Evolutionary conservation across 106 monocot genomes (phyloP).

Genomic region (Alisma plantagoaquatica): DNA sequence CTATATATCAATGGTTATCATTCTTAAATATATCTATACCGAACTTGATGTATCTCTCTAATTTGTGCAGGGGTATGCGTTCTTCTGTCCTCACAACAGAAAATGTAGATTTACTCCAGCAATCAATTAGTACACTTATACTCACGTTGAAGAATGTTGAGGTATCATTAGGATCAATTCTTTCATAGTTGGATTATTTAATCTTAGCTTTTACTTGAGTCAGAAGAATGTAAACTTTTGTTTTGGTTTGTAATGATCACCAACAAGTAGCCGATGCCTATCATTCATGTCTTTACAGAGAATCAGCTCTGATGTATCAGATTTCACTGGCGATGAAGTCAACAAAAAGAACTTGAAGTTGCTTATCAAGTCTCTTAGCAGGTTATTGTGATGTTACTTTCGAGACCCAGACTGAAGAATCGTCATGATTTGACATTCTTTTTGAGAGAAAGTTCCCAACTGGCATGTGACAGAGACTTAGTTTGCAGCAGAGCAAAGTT

Average conservation of each 20-base stretch:
- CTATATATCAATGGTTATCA: too few relatives aligned
- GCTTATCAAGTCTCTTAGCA: conserved; percentile 92
- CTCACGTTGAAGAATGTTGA: conserved; percentile 86
- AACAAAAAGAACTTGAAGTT: conserved; percentile 71
- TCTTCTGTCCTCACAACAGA: conserved; percentile 57
- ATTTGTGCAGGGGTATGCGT: conserved; percentile 37
- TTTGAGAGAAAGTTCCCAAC: too few relatives aligned
- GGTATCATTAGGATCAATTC: too few relatives aligned
- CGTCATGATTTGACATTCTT: too few relatives aligned
- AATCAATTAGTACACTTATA: conserved; percentile 60
- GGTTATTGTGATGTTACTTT: conserved; percentile 60
- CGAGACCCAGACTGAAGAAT: too few relatives aligned
- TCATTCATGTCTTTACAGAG: conserved; percentile 34
- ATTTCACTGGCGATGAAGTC: conserved; percentile 77
- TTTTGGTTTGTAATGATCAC: too few relatives aligned
- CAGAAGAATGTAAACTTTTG: not conserved
- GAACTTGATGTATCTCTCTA: too few relatives aligned
- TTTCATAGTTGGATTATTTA: not conserved
- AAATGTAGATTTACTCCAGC: conserved; percentile 49
- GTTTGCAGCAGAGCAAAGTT: too few relatives aligned
- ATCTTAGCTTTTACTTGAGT: not conserved
- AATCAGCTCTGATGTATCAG: conserved; percentile 83
- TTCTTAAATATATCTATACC: too few relatives aligned
- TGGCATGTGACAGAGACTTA: too few relatives aligned
- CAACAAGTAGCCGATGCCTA: not conserved